Evolutionary conservation across 2,329 filamentous ascomycete genomes (phyloP).

Genomic region (Akanthomyces lecanii): DNA sequence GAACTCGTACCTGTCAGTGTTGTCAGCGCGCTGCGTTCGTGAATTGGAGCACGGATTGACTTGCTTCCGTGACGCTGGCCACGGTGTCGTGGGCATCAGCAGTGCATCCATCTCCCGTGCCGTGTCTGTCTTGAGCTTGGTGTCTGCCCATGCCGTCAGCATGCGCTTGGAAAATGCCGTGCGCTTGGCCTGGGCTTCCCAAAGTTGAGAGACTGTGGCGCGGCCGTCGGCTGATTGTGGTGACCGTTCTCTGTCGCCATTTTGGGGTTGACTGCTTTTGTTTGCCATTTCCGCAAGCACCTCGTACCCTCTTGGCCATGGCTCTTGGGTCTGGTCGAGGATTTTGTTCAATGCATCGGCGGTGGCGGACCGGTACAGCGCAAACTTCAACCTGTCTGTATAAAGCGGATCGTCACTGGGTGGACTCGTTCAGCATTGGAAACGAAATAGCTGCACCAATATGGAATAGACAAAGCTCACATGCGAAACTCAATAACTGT

Average conservation of each 20-base stretch:
- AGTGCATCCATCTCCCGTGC: constrained; percentile 7
- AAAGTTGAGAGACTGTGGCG: not conserved
- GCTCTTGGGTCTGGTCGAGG: not conserved
- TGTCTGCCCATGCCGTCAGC: not conserved
- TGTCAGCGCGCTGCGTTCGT: not conserved
- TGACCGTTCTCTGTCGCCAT: not conserved
- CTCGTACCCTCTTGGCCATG: constrained; percentile 5
- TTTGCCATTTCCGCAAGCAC: not conserved
- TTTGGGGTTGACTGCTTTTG: not conserved
- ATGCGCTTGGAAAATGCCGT: not conserved
- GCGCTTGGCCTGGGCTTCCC: not conserved
- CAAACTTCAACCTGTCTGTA: not conserved
- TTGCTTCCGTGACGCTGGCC: not conserved
- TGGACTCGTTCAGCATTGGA: not conserved
- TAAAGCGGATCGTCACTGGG: not conserved
- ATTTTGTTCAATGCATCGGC: not conserved
- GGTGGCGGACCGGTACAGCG: not conserved
- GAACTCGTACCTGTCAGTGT: not conserved
- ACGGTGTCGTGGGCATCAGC: constrained; percentile 1
- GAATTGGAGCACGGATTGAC: no score
- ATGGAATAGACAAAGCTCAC: not conserved
- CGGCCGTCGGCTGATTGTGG: not conserved
- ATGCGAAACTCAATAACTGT: not conserved
- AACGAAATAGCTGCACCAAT: not conserved
- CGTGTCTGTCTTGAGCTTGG: not conserved